Base-by-base conservation (phyloP, 2,329 filamentous ascomycete species). In the Fusarium sp. region DNA sequence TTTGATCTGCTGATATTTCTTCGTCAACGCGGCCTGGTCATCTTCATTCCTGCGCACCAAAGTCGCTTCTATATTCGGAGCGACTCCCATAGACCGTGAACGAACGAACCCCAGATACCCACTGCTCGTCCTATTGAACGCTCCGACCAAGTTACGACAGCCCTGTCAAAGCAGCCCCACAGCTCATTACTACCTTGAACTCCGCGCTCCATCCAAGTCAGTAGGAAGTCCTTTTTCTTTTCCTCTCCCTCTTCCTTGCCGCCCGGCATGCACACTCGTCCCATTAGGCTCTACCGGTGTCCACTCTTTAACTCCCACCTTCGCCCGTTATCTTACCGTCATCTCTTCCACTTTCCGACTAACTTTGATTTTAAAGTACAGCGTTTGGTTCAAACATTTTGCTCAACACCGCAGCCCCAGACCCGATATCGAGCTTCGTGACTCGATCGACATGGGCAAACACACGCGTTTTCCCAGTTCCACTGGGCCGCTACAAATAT, bases 401-500 rank as follows among this genome's bases (percentile, higher is more conserved):
- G 36, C 47, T 60, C 53, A 7, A 6, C 54, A 56, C 58, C 51
- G 45, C 53, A 56, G 58, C 51, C 44, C 63, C 38, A 71, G 59
- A 71, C 53, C 62, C 71, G 59, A 71, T 70, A 54, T 61, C 59
- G 47, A 66, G 54, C 47, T 58, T 45, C 61, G 62, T 65, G 68
- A 60, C 68, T 70, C 75, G 85, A 86, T 85, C 84, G 80, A 72
- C 63, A 90, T 90, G 88, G 86, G 86, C 84, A 85, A 85, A 82
- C 82, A 83, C 76, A 83, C 86, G 79, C 85, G 83, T 76, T 85
- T 85, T 69, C 76, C 81, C 76, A 83, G 81, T 75, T 81, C 82
- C 45, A 81, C 83, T 70, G 85, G 88, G 80, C 83, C 86, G 53
- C 79, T 88, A 42, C 83, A 85, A 39, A 86, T 89, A 71, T 89